phyloP scores from a whole-genome alignment of 768 basidiomycete species.

The Leccinum longicurvipes region DNA sequence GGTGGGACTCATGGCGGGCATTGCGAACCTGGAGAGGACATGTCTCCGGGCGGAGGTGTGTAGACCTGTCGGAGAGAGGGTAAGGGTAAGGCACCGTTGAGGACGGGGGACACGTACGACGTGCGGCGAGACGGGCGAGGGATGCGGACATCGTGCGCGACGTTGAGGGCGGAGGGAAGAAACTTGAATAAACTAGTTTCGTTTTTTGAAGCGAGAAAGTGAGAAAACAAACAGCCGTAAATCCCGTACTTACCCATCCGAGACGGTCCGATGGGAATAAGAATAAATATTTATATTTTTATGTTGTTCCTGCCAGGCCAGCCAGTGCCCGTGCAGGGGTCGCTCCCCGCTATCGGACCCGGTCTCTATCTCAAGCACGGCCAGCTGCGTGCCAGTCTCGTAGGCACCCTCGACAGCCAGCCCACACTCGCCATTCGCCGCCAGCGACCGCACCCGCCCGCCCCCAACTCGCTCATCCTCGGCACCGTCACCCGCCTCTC shows the following conservation, averaged over 20 bases:
- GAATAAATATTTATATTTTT: constrained; percentile 18
- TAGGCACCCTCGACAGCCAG: constrained; percentile 58
- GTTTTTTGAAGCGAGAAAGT: constrained; percentile 14
- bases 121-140: constrained; percentile 61
- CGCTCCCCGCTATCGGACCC: constrained; percentile 54
- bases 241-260: constrained; percentile 18
- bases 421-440: constrained; percentile 56
- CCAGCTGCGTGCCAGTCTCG: constrained; percentile 63
- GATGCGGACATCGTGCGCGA: constrained; percentile 52
- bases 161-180: constrained; percentile 13
- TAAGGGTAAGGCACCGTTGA: neutral
- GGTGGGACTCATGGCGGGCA: constrained; percentile 99
- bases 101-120: constrained; percentile 46
- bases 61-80: constrained; percentile 50
- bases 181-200: neutral
- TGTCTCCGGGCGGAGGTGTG: constrained; percentile 75
- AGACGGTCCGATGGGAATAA: constrained; percentile 6
- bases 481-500: constrained; percentile 82
- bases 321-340: constrained; percentile 57
- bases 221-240: constrained; percentile 30
- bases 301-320: constrained; percentile 70
- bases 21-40: constrained; percentile 84
- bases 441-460: constrained; percentile 69
- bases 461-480: constrained; percentile 71
- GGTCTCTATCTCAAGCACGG: constrained; percentile 68